Evolutionary conservation across 2,329 filamentous ascomycete species (phyloP), one percentile per base, ranked within the genome.

Genomic region (Capronia coronata): DNA sequence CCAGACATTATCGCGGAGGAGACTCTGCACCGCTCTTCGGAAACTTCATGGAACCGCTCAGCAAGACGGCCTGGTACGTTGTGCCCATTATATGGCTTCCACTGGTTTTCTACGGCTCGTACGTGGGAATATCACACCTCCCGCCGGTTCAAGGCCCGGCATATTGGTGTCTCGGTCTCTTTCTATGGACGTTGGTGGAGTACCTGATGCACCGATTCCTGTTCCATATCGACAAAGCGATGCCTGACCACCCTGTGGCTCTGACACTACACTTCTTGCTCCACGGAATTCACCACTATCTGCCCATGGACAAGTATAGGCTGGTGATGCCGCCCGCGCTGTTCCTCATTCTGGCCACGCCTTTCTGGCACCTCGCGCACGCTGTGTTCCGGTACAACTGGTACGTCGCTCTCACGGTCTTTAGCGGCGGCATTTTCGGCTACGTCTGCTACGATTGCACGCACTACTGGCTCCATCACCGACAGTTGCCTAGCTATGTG

Each of bases 251-350:
- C 67, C 79, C 88, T 48, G 83, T 87, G n/a, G 84, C 79, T 57
- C 75, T 98, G 51, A 94, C 88, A 0, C 61, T 84, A 16, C 93
- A 98, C 67, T 98, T 98, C 71, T 72, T 96, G 34, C 85, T 98
- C 21, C 93, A 98, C 63, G 93, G 93, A 56, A 87, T 98, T 56
- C 93, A 98, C 65, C 93, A 98, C 70, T 98, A 97, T 69, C 79
- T 98, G 3, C 93, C 93, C n/a, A 97, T 98, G 93, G 93, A 98
- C 72, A 91, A 84, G 65, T 91, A 95, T 63, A 84, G 93, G 53
- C 83, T 98, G 8, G 93, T 98, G 58, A 97, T 98, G 93, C 93
- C 93, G 1, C 93, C 93, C 0, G 80, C 87, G 0, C 75, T 98
- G 2, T 97, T 98, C 65, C 55, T 91, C 19, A 77, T 79, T 10